phyloP scores from a whole-genome alignment of 257 asterid species.

The Solanum stenotomum region DNA sequence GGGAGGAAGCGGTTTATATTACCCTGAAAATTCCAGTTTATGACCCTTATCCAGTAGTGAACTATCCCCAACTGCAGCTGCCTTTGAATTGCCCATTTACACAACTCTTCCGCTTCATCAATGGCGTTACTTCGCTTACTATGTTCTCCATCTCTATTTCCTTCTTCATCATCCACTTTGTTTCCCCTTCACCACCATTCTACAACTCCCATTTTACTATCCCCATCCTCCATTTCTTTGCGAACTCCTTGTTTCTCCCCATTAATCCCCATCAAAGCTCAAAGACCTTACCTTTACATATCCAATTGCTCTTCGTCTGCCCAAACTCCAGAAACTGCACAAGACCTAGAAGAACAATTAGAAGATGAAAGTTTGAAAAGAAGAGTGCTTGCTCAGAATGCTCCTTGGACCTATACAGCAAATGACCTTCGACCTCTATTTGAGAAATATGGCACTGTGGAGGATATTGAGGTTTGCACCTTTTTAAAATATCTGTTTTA shows the following conservation, averaged over 20 bases:
- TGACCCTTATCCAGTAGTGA: not conserved
- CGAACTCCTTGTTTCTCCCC: not conserved
- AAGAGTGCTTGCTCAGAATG: slow-evolving; percentile 66
- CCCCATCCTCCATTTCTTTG: not conserved
- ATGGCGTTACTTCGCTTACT: slow-evolving; percentile 23
- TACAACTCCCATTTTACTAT: not conserved
- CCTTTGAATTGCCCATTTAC: not conserved
- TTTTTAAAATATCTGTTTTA: not conserved
- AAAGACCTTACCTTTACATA: slow-evolving; percentile 19
- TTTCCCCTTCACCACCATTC: not conserved
- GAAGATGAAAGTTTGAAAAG: slow-evolving; percentile 30
- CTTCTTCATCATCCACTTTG: not conserved
- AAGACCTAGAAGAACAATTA: slow-evolving; percentile 10
- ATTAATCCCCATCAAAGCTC: slow-evolving; percentile 17
- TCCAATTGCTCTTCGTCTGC: slow-evolving; percentile 11
- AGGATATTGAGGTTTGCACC: slow-evolving; percentile 58
- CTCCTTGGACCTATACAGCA: slow-evolving; percentile 66
- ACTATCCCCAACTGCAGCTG: not conserved
- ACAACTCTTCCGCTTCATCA: not conserved
- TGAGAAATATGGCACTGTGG: slow-evolving; percentile 55
- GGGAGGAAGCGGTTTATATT: not conserved
- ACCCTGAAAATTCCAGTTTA: not conserved
- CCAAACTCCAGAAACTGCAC: not conserved
- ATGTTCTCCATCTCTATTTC: slow-evolving; percentile 8
- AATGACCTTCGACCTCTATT: slow-evolving; percentile 72